These are phyloP conservation scores for Mycena chlorophos DNA, from an alignment of 768 basidiomycete genomes.

Conservation along the genomic window DNA sequence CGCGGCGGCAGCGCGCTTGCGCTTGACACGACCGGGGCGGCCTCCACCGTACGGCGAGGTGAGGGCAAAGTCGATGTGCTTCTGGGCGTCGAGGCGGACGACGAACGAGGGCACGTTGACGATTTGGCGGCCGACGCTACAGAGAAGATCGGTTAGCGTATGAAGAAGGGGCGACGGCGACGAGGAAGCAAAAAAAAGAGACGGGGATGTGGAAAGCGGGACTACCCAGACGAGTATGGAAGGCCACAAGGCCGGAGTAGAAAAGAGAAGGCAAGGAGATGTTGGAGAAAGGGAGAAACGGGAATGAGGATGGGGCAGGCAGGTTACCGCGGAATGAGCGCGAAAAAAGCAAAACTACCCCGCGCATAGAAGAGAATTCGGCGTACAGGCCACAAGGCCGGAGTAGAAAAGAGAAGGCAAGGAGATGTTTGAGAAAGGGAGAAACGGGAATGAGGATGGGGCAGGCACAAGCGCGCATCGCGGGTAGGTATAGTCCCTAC, in stretches of 20 bases:
- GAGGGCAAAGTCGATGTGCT: constrained; percentile 99
- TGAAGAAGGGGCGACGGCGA: neutral
- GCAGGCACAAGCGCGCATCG: neutral
- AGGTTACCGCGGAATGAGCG: neutral
- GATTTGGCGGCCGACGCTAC: constrained; percentile 95
- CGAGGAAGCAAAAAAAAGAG: neutral
- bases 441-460: neutral
- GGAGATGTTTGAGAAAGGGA: no score
- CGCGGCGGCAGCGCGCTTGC: constrained; percentile 93
- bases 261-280: no score
- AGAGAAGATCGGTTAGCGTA: constrained; percentile 1
- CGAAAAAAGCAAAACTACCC: neutral
- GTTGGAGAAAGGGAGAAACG: no score
- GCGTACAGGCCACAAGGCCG: no score
- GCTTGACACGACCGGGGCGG: constrained; percentile 93
- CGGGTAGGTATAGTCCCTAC: neutral
- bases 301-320: neutral
- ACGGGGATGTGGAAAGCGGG: neutral
- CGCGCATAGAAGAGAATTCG: neutral
- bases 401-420: no score
- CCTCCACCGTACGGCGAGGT: constrained; percentile 97
- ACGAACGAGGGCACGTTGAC: constrained; percentile 99
- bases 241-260: no score
- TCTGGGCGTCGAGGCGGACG: constrained; percentile 98
- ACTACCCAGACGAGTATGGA: no score